Percentiles rank a stretch among this genome's conserved stretches.
Evolutionary conservation across 345 rosid genomes (phyloP).

Genomic region (Chamaenerion angustifolium): DNA sequence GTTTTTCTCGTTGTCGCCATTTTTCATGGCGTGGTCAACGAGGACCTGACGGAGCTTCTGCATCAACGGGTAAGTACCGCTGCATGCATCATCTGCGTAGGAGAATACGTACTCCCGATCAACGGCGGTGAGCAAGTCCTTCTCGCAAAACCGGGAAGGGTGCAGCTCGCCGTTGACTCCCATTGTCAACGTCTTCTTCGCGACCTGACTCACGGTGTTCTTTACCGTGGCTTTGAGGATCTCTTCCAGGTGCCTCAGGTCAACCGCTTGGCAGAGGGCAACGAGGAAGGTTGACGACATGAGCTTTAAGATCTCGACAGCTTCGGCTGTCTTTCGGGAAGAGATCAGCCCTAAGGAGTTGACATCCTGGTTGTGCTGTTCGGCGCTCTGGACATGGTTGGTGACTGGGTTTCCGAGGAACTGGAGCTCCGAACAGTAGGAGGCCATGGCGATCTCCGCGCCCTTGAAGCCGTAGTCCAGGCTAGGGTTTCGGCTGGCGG

Average conservation of each 20-base stretch:
- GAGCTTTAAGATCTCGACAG: constrained; percentile 35
- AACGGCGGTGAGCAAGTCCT: constrained; percentile 47
- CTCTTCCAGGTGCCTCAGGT: constrained; percentile 52
- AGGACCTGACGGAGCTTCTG: constrained; percentile 63
- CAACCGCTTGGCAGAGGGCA: constrained; percentile 47
- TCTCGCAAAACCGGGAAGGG: constrained; percentile 62
- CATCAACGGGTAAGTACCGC: constrained; percentile 55
- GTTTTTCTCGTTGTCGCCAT: constrained; percentile 44
- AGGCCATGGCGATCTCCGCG: constrained; percentile 68
- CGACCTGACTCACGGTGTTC: constrained; percentile 33
- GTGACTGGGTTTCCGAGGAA: constrained; percentile 41
- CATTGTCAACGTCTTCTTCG: constrained; percentile 33
- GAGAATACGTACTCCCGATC: constrained; percentile 53
- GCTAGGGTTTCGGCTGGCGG: constrained; percentile 60
- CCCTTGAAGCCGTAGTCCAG: constrained; percentile 70
- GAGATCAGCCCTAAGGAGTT: constrained; percentile 50
- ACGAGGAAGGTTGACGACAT: constrained; percentile 50
- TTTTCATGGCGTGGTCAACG: constrained; percentile 49
- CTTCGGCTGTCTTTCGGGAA: constrained; percentile 44
- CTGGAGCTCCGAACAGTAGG: constrained; percentile 46
- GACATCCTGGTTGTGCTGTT: constrained; percentile 49
- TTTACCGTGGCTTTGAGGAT: constrained; percentile 32
- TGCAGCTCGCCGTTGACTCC: constrained; percentile 56
- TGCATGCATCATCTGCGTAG: constrained; percentile 64
- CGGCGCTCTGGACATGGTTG: constrained; percentile 42